Base-by-base conservation (phyloP, 768 basidiomycete genomes). In the Russula emetica region DNA sequence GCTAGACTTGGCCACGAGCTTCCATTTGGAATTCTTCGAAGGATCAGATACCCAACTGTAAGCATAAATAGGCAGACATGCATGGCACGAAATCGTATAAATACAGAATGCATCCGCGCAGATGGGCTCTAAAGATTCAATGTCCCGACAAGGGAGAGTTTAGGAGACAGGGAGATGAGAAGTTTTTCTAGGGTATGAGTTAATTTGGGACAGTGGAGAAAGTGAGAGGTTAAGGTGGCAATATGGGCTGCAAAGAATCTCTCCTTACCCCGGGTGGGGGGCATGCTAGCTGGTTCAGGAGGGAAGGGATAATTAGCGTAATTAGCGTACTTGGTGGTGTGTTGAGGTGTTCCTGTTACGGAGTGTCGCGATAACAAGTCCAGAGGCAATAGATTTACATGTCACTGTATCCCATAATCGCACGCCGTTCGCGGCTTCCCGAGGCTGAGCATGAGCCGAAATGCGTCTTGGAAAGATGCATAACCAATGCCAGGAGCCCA, bases 151-250 rank as follows among this genome's bases (percentile, higher is more conserved):
- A 42, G 34, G n/a, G 30, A 34, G 51, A 47, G 52, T 28, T 53
- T 42, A 60, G 40, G 55, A 32, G 16, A 16, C 38, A 16, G 54
- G 49, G 34, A 47, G 30, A 47, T 24, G 40, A 44, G 49, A 57
- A 61, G 54, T 65, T 65, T 64, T 61, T 65, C 60, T 24, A 55
- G 64, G 64, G 64, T 51, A 42, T 42, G 54, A 56, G 40, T 30
- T 54, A 44, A 60, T 55, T 61, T 30, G 59, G 49, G 55, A 61
- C 38, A 52, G 32, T 51, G 55, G 30, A 51, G 54, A 34, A 47
- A 55, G 47, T 30, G 54, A 42, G 59, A 56, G 59, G 40, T 16
- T 44, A 40, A 26, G 49, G 36, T 36, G 28, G 11, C n/a, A 47
- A 50, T 36, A 49, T 24, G 45, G n/a, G 24, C 32, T 32, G 14